Percentiles rank a stretch among this genome's conserved stretches.
phyloP scores from a whole-genome alignment of 225 moss, liverwort and hornwort species.

The Rhytidiadelphus loreus region DNA sequence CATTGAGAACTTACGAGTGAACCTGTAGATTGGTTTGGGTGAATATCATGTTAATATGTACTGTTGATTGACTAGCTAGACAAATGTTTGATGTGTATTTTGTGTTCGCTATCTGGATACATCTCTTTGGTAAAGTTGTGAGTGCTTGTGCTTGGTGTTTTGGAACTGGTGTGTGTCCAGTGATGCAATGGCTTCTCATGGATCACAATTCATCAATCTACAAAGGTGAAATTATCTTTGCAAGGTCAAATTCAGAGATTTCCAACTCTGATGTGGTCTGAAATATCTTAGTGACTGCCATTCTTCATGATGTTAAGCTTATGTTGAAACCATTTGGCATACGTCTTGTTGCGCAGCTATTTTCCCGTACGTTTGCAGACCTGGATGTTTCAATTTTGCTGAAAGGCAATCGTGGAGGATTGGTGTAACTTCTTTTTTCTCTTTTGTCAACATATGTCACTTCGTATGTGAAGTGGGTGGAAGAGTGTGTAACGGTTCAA shows the following conservation, averaged over 20 bases:
- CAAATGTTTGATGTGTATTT: not conserved
- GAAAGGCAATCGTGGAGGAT: not conserved
- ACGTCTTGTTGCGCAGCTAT: not conserved
- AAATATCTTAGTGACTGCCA: not conserved
- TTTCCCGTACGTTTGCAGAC: not conserved
- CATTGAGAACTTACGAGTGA: not conserved
- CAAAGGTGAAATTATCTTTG: not conserved
- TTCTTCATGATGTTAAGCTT: not conserved
- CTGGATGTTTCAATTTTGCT: not conserved
- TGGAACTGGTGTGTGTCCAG: not conserved
- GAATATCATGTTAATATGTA: not conserved
- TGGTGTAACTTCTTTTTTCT: not conserved
- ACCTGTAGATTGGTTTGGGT: not conserved
- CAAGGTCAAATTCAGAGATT: not conserved
- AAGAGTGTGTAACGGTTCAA: not conserved
- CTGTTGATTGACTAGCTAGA: not conserved
- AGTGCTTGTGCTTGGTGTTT: too few relatives aligned
- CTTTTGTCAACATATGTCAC: not conserved
- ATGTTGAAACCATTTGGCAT: not conserved
- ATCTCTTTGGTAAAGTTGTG: not conserved
- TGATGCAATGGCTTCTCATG: not conserved
- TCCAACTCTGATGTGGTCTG: not conserved
- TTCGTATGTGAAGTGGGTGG: not conserved
- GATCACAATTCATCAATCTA: too few relatives aligned
- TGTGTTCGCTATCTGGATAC: not conserved